Evolutionary conservation across 371 early-diverging fungal species (phyloP), one percentile per base, ranked within the genome.

Genomic region (Rhizopus microsporus): DNA sequence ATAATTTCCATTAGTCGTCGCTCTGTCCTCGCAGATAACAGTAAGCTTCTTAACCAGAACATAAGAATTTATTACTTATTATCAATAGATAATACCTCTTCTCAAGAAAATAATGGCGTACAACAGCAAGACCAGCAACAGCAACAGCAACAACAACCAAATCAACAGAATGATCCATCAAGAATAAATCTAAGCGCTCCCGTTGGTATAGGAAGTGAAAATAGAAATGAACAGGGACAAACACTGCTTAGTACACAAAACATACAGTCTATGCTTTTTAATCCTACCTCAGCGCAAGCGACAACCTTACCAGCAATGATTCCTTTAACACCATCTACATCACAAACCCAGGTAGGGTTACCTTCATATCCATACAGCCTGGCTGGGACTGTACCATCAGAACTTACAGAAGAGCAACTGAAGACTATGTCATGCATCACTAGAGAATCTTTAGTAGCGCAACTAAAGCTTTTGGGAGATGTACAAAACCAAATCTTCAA

Each of bases 401-500:
- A 71, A 3, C 65, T 89, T 33, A 72, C 84, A 8, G 87, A 89
- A 16, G 82, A 75, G 1, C 81, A 91, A 49, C 61, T 90, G 15
- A 63, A 48, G 7, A 54, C 54, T 2, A 57, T 91, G 59, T 83
- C 88, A 10, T 80, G 75, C 0, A 60, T 65, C 3, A 78, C 88
- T 7, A 63, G 88, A 33, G 82, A 83, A 13, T 83, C 82, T 0
- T 76, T 89, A 31, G 74, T 80, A 30, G 77, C 81, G 38, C 80
- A 89, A 3, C 61, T 91, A 8, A 69, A 68, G 1, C 71, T 86
- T 3, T 48, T 90, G 35, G 80, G 84, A 43, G 67, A 75, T 0
- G 77, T 88, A 1, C 87, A 91, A 57, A 51, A 58, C 1, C 90
- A 91, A 64, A 78, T 89, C 44, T 77, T 81, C 15, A 82, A 84